These are phyloP conservation scores for Pichia sporocuriosa DNA, from an alignment of 805 yeast species.

Conservation along the genomic window DNA sequence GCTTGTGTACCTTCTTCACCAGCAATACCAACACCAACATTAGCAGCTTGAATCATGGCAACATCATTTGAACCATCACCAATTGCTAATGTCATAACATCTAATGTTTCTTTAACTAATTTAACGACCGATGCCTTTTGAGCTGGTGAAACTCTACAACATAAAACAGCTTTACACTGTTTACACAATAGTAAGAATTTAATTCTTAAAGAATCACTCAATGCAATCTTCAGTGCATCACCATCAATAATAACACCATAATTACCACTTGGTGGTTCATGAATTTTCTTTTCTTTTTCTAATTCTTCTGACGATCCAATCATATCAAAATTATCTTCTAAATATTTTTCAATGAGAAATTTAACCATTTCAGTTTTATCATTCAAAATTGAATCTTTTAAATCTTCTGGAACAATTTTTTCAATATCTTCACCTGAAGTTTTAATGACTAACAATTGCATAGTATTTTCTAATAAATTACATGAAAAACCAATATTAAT, in stretches of 20 bases:
- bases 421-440: slow-evolving; percentile 51
- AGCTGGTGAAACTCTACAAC: slow-evolving; percentile 85
- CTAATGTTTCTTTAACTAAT: slow-evolving; percentile 63
- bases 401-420: slow-evolving; percentile 32
- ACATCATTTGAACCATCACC: slow-evolving; percentile 91
- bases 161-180: slow-evolving; percentile 73
- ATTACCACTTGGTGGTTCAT: slow-evolving; percentile 60
- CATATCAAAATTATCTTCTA: slow-evolving; percentile 50
- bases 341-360: slow-evolving; percentile 43
- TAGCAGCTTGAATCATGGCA: slow-evolving; percentile 85
- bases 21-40: slow-evolving; percentile 84
- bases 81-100: slow-evolving; percentile 80
- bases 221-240: slow-evolving; percentile 58
- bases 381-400: slow-evolving; percentile 16
- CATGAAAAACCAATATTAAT: slow-evolving; percentile 84
- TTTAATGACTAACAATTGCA: slow-evolving; percentile 65
- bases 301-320: slow-evolving; percentile 54
- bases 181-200: slow-evolving; percentile 69
- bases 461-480: slow-evolving; percentile 65
- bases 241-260: slow-evolving; percentile 76
- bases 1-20: slow-evolving; percentile 92
- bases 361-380: slow-evolving; percentile 34
- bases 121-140: slow-evolving; percentile 82
- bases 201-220: slow-evolving; percentile 34
- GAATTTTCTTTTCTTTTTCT: slow-evolving; percentile 47